Evolutionary conservation across 2,329 filamentous ascomycete genomes (phyloP).

Genomic region (Pseudogymnoascus sp.): DNA sequence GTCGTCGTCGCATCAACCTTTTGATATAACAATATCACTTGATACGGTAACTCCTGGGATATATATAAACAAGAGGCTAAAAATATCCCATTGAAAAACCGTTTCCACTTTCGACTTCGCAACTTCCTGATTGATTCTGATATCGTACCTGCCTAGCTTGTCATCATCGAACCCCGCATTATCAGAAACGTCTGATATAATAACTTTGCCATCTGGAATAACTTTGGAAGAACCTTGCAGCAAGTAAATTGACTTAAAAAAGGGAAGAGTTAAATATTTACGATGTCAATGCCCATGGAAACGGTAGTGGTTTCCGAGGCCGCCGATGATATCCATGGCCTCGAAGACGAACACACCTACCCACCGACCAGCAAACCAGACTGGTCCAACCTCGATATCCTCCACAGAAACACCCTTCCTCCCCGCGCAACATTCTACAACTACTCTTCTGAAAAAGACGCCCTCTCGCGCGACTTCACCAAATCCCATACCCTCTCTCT

Average conservation of each 20-base stretch:
- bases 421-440: constrained; percentile 51
- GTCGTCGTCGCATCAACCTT: not conserved
- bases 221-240: not conserved
- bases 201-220: not conserved
- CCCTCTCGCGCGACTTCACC: constrained; percentile 36
- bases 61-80: not conserved
- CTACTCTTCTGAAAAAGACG: constrained; percentile 42
- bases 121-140: not conserved
- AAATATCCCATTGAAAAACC: not conserved
- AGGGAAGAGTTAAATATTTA: not conserved
- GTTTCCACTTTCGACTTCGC: not conserved
- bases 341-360: not conserved
- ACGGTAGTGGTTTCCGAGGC: not conserved
- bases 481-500: constrained; percentile 33
- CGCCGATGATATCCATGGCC: not conserved
- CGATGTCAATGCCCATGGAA: not conserved
- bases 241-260: not conserved
- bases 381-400: constrained; percentile 53
- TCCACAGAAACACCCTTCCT: constrained; percentile 53
- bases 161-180: not conserved
- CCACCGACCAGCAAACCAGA: constrained; percentile 38
- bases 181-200: not conserved
- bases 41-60: not conserved
- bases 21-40: not conserved
- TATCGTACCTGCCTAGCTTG: not conserved